A percentile compares a stretch with the other conserved stretches of the same genome.
Conservation (phyloP, 441 rosid species). For the Adansonia madagascariensis region DNA sequence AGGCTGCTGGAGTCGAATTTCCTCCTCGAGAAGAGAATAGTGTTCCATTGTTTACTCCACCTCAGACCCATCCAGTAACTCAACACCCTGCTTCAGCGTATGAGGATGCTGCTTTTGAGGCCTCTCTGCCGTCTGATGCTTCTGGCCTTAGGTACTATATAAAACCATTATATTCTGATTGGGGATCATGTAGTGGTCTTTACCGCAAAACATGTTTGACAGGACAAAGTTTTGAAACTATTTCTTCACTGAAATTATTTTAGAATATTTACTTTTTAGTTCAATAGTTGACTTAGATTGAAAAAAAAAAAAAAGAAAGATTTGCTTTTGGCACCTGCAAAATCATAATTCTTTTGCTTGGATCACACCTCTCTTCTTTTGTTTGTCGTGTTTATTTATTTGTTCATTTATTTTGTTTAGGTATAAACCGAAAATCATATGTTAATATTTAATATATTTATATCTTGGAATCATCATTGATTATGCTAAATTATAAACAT, state of each 20-base stretch:
- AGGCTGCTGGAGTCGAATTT: slow-evolving; percentile 90
- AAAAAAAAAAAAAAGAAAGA: background rate
- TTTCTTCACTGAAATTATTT: background rate
- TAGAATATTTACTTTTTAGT: background rate
- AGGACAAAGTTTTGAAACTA: background rate
- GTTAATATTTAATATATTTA: background rate
- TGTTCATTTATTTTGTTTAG: background rate
- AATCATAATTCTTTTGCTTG: background rate
- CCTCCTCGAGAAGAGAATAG: slow-evolving; percentile 83
- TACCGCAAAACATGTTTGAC: background rate
- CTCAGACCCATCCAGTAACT: slow-evolving; percentile 79
- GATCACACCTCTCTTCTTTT: background rate
- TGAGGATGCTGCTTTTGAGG: slow-evolving; percentile 90
- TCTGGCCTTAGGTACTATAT: slow-evolving; percentile 76
- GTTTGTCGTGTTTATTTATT: background rate
- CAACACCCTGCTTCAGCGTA: slow-evolving; percentile 51
- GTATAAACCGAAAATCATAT: background rate
- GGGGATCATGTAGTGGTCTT: background rate
- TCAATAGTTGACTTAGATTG: background rate
- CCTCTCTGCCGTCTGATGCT: slow-evolving; percentile 78
- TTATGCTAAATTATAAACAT: background rate
- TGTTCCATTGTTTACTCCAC: slow-evolving; percentile 92
- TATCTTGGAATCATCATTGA: background rate
- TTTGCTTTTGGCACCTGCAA: background rate
- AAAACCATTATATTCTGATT: background rate